Percentiles rank a stretch among this genome's conserved stretches.
phyloP scores from a whole-genome alignment of 2,329 filamentous ascomycete genomes.

The Aspergillus latus region DNA sequence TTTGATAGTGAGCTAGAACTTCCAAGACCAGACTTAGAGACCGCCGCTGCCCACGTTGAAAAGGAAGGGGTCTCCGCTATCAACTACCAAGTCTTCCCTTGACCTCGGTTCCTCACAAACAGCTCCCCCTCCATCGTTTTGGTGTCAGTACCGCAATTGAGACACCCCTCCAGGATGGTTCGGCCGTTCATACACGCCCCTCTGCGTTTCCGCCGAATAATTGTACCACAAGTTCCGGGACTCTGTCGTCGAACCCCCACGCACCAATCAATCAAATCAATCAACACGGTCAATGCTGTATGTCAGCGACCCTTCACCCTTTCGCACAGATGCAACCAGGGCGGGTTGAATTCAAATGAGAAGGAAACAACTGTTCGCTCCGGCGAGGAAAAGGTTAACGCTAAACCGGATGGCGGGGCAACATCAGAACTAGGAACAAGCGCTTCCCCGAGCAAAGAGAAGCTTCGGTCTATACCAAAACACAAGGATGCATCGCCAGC shows the following conservation, averaged over 20 bases:
- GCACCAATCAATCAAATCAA: not conserved
- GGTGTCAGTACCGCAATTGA: not conserved
- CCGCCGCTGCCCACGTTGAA: not conserved
- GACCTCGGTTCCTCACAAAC: not conserved
- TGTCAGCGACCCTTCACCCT: not conserved
- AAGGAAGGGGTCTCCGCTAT: not conserved
- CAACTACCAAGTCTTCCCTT: not conserved
- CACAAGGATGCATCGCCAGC: too few relatives aligned
- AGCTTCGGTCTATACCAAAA: too few relatives aligned
- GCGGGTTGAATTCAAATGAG: not conserved
- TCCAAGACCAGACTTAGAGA: not conserved
- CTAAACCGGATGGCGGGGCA: not conserved
- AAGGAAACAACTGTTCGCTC: not conserved
- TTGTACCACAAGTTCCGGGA: slow-evolving; percentile 4
- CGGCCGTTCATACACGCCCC: slow-evolving; percentile 12
- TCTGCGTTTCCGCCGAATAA: slow-evolving; percentile 11
- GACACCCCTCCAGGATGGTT: slow-evolving; percentile 8
- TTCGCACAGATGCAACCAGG: not conserved
- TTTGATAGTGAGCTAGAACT: not conserved
- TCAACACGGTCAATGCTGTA: not conserved
- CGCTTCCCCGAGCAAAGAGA: too few relatives aligned
- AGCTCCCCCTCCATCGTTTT: not conserved
- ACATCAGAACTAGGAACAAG: too few relatives aligned
- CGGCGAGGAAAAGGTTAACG: not conserved
- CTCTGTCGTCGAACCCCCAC: slow-evolving; percentile 8